A percentile compares a stretch with the other conserved stretches of the same genome.
These are phyloP conservation scores for Pseudogymnoascus sp. DNA, from an alignment of 2,329 filamentous ascomycete species.

Conservation along the genomic window DNA sequence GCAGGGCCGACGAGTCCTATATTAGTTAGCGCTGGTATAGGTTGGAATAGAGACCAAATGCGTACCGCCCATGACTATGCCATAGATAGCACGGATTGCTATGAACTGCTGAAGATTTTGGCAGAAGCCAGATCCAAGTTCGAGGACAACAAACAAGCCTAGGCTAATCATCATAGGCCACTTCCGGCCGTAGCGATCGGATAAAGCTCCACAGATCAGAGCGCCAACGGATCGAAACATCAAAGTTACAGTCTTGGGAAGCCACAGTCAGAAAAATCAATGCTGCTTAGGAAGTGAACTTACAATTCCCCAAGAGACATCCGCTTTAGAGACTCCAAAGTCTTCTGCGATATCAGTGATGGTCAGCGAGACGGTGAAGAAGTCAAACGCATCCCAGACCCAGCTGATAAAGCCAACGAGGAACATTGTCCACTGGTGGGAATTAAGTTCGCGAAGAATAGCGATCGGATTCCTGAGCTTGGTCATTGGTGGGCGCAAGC, in stretches of 20 bases:
- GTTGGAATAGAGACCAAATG: slow-evolving; percentile 34
- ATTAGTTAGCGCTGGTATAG: background rate
- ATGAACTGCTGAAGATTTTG: slow-evolving; percentile 44
- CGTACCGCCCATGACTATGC: slow-evolving; percentile 72
- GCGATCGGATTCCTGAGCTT: background rate
- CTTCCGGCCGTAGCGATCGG: slow-evolving; percentile 51
- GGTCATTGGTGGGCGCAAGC: background rate
- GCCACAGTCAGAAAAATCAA: background rate
- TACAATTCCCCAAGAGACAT: slow-evolving; percentile 2
- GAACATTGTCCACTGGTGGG: background rate
- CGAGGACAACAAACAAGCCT: slow-evolving; percentile 59
- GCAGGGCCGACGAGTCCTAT: slow-evolving; percentile 49
- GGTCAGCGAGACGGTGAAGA: slow-evolving; percentile 70
- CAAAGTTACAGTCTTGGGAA: slow-evolving; percentile 37
- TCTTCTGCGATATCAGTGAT: slow-evolving; percentile 48
- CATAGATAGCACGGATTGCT: slow-evolving; percentile 66
- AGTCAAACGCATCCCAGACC: slow-evolving; percentile 66
- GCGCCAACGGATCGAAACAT: slow-evolving; percentile 69
- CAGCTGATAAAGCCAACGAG: background rate
- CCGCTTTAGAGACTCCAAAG: background rate
- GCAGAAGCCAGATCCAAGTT: slow-evolving; percentile 39
- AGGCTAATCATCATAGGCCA: slow-evolving; percentile 71
- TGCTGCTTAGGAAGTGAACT: background rate
- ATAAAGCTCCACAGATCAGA: slow-evolving; percentile 63
- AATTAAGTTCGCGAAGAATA: background rate